Evolutionary conservation across 768 basidiomycete species (phyloP), one percentile per base, ranked within the genome.

Genomic region (Trametes meyenii): DNA sequence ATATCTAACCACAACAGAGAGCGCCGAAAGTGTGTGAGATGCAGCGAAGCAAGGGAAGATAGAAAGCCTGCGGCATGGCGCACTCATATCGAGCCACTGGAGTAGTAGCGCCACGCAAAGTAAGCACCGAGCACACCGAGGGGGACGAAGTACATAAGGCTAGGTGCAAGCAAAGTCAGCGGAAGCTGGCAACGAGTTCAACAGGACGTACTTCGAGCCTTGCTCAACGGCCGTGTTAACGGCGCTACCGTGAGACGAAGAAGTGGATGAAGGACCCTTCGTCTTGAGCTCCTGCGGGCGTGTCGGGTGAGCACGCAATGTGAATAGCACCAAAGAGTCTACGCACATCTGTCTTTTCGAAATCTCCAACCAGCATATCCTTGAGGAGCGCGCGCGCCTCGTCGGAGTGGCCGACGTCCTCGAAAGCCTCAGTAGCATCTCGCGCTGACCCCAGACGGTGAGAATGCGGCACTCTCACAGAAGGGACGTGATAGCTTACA

Each of bases 391-490:
- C 89, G 54, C 97, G 88, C 24, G 97, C 97, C 77, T 99, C 97
- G 68, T 98, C 96, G 0, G 96, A 98, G 83, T 98, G 97, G 33
- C 97, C 97, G 33, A 99, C 96, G 74, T 99, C 97, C 78, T 98
- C 96, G 71, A 99, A 99, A 6, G 97, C 94, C 71, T 98, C 97
- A 36, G 96, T 96, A 23, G 96, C 96, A 74, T 98, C 95, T 74
- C 90, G 88, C 69, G 92, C 94, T 96, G 75, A 52, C 45, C 35
- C 24, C 13, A 13, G 2, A 3, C 2, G 14, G 58, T 60, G 5
- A 64, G 62, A 21, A 38, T 16, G 36, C 24, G 5, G 50, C n/a
- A n/a, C 24, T 39, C 33, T 11, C 16, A n/a, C 21, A 2, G 23
- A n/a, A 19, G 21, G 33, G 29, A 23, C 17, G 45, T 3, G 62